Base-by-base conservation (phyloP, 768 basidiomycete species). In the Suillus lakei region DNA sequence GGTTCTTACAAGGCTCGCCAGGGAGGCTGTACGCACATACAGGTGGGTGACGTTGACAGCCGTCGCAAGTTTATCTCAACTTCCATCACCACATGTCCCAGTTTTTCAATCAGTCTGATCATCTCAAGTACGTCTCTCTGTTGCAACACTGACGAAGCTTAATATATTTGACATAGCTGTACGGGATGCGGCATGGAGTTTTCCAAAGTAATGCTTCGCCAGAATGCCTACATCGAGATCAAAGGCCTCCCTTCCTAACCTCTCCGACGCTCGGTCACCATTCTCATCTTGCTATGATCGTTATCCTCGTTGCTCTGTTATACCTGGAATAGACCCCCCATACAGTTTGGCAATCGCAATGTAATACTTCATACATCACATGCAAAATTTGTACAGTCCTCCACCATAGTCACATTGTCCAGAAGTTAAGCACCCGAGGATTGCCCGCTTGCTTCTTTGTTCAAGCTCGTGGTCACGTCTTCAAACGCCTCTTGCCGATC, bases 401-500 rank as follows among this genome's bases (percentile, higher is more conserved):
- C 64, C 64, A 65, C 66, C 66, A 71, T 61, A 69, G 67, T 62
- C 54, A 67, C 65, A 68, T 66, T 67, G 63, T 48, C 61, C 53
- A 54, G 68, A 53, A 68, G 67, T 70, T 66, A 77, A 46, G 69
- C 66, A 60, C 39, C 9, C 18, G 18, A 65, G 63, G 69, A 68
- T 26, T 78, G 70, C 76, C 79, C 72, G 71, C 77, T 64, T 54
- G 86, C 85, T 76, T 92, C 91, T 50, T 83, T 75, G 75, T 95
- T 94, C 62, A 94, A 75, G 62, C 84, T 85, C 36, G 83, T 80
- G 5, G 93, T 95, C 34, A 84, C 90, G 30, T 88, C 81, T 59
- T 80, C 77, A 74, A 94, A 93, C 15, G 78, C 76, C 69, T 90
- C 88, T 62, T 77, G 71, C 59, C 76, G 83, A 71, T 89, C 85